Evolutionary conservation across 2,329 filamentous ascomycete species (phyloP), one percentile per base, ranked within the genome.

Genomic region (Diaporthe longicolla): DNA sequence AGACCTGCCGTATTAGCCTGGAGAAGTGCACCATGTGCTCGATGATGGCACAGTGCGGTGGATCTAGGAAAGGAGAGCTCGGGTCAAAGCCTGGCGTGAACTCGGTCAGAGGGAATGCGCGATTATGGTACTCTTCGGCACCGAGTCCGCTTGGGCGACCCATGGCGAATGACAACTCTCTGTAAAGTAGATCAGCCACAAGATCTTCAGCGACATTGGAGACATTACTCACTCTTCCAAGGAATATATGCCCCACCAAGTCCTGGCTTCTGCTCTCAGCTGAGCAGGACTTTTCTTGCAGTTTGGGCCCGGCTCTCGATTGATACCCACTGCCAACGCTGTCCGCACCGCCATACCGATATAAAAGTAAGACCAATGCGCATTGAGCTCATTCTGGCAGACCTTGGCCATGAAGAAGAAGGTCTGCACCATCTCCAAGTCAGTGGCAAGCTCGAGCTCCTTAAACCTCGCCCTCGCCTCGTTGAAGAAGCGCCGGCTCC

Each of bases 321-420:
- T 88, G 71, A 87, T 84, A 8, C 86, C 86, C 71, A 85, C 85
- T 2, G 86, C 84, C 17, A 88, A 77, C 15, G 85, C 84, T 7
- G 84, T 87, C 55, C 86, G 83, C 13, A 87, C 83, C 1, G 86
- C 86, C 29, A 86, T 81, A 0, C 86, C 86, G 13, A 87, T 82
- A 71, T 87, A 87, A 79, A 87, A 86, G 71, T 87, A 88, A 5
- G 86, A 83, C 75, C 84, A 79, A 73, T 87, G 85, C 8, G 85
- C 84, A 68, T 87, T 86, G 6, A 88, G 79, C 74, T 87, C 85
- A 66, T 87, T 86, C 73, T 87, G 86, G 74, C 85, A 87, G 5
- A 87, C 82, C 76, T 87, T 87, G 9, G 85, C 83, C 82, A 88
- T 82, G 9, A 87, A 80, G 74, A 87, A 85, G 45, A 85, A 82